Evolutionary conservation across 73 alveolate species (phyloP), one percentile per base, ranked within the genome.

Genomic region (Symbiodinium natans): DNA sequence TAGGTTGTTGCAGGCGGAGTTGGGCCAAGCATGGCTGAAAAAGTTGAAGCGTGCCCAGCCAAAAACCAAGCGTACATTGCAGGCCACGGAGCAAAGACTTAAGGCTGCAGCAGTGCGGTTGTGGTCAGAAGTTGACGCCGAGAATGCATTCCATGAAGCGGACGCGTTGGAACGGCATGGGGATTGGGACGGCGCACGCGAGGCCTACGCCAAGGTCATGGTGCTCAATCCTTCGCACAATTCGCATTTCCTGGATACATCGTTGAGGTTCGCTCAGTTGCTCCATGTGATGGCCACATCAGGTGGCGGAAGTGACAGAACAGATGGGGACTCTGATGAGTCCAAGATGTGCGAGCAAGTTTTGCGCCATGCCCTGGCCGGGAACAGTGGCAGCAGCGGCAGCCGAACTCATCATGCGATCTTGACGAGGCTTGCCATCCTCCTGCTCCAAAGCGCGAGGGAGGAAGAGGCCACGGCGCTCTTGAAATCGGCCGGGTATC

Each of bases 251-350:
- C 39, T 33, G 84, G 41, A 39, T 39, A 38, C 54, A 19, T 41
- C 43, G 19, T 11, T 87, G 63, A 17, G 85, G 85, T 87, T 87
- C 29, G 83, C 94, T 38, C 94, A 87, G 43, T 56, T 87, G 41
- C 68, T 87, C 31, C 94, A 87, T 29, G 41, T 87, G 8, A 87
- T 87, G 94, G 94, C 94, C 31, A 25, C 94, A 1, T 87, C 46
- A 3, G 85, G 94, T 38, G 41, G 33, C 17, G 94, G 94, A 11
- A n/a, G n/a, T n/a, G n/a, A n/a, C n/a, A n/a, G n/a, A n/a, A n/a
- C n/a, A n/a, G n/a, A n/a, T n/a, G n/a, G n/a, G n/a, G n/a, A n/a
- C n/a, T n/a, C n/a, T n/a, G n/a, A n/a, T 43, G 94, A 87, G 6
- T 68, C 38, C 29, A 85, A 83, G 4, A 85, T 85, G 11, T 34